These are phyloP conservation scores for Tetrapisispora fleetii DNA, from an alignment of 805 yeast species.

Conservation along the genomic window DNA sequence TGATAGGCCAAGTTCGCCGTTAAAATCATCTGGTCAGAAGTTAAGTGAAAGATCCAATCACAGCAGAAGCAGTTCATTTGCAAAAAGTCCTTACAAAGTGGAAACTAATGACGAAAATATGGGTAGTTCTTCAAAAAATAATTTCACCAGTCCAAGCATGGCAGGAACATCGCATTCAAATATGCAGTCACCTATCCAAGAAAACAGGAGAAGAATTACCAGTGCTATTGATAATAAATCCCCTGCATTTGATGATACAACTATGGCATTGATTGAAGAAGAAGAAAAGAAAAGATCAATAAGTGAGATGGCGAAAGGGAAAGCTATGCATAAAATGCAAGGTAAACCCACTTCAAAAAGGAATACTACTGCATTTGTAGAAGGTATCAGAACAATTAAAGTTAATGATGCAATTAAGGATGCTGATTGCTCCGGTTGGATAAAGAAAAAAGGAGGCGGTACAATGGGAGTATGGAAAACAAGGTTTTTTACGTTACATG, in stretches of 20 bases:
- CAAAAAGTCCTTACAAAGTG: conserved; percentile 17
- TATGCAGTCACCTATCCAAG: conserved; percentile 3
- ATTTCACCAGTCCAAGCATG: neutral
- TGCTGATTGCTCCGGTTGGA: conserved; percentile 85
- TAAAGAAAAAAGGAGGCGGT: conserved; percentile 82
- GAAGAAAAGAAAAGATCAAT: conserved; percentile 33
- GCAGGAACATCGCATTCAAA: neutral
- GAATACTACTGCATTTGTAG: conserved; percentile 72
- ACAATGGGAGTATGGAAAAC: conserved; percentile 88
- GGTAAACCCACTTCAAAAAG: conserved; percentile 40
- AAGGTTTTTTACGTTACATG: conserved; percentile 76
- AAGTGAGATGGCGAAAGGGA: conserved; percentile 42
- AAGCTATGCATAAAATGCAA: conserved; percentile 44
- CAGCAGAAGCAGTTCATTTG: conserved; percentile 9
- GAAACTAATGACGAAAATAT: conserved; percentile 14
- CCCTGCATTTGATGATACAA: conserved; percentile 2
- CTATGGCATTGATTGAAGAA: conserved; percentile 10
- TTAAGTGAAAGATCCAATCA: neutral
- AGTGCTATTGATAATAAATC: conserved; percentile 36
- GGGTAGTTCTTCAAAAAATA: conserved; percentile 9
- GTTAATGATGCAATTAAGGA: conserved; percentile 71
- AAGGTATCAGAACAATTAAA: conserved; percentile 69
- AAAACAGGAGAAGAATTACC: conserved; percentile 37
- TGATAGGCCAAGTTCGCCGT: conserved; percentile 8
- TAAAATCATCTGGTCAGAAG: conserved; percentile 3